Percentiles rank a stretch among this genome's conserved stretches.
These are phyloP conservation scores for Ehretia macrophylla DNA, from an alignment of 257 asterid species.

Conservation along the genomic window DNA sequence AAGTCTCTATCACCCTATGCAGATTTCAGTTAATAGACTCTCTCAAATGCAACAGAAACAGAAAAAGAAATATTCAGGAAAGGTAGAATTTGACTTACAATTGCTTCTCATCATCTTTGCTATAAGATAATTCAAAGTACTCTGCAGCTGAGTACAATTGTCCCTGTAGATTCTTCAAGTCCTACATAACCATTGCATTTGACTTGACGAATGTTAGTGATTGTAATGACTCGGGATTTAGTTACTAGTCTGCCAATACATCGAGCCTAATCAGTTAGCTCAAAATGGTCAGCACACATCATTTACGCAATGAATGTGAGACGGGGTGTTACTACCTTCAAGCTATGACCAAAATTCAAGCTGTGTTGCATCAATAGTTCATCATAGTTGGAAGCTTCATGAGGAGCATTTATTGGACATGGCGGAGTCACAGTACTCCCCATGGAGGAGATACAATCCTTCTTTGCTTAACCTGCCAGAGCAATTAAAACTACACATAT, in stretches of 20 bases:
- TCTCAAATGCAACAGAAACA: neutral
- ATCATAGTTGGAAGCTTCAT: conserved; percentile 46
- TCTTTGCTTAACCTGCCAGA: conserved; percentile 9
- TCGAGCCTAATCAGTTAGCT: too few relatives aligned
- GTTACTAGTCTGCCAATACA: too few relatives aligned
- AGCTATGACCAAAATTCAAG: conserved; percentile 61
- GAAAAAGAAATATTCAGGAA: neutral
- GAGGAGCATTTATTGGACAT: conserved; percentile 21
- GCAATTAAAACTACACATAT: neutral
- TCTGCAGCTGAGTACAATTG: conserved; percentile 78
- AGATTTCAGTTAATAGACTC: neutral
- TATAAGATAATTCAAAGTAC: conserved; percentile 54
- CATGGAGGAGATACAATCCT: conserved; percentile 13
- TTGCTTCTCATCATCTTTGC: conserved; percentile 40
- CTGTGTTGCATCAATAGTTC: conserved; percentile 59
- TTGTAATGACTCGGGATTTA: too few relatives aligned
- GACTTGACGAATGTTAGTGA: too few relatives aligned
- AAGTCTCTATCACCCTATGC: conserved; percentile 53
- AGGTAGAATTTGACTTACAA: conserved; percentile 31
- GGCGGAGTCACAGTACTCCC: conserved; percentile 15
- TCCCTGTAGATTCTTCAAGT: conserved; percentile 44
- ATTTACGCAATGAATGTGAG: too few relatives aligned
- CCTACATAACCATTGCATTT: conserved; percentile 30
- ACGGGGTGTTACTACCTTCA: conserved; percentile 38
- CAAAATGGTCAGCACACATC: too few relatives aligned